phyloP scores from a whole-genome alignment of 2,329 filamentous ascomycete genomes.

The Colletotrichum echinochloae region DNA sequence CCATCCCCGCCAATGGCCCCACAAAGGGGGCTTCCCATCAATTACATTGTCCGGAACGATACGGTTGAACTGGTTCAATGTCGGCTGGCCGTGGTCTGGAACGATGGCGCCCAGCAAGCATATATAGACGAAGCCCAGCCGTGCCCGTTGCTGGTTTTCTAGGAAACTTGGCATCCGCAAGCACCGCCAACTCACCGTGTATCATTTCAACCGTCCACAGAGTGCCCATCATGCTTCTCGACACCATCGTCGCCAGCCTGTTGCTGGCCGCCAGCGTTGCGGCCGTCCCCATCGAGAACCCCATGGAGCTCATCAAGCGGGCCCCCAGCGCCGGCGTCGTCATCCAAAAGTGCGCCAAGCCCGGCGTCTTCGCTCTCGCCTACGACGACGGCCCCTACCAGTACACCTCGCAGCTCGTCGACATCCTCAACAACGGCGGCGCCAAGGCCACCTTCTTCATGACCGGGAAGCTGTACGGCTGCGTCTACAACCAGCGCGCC shows the following conservation, averaged over 20 bases:
- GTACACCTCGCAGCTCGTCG: slow-evolving; percentile 62
- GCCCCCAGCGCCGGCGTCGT: slow-evolving; percentile 56
- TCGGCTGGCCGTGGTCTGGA: slow-evolving; percentile 19
- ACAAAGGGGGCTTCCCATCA: slow-evolving; percentile 22
- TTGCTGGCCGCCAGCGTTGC: slow-evolving; percentile 46
- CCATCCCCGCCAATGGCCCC: slow-evolving; percentile 1
- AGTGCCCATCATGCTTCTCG: slow-evolving; percentile 45
- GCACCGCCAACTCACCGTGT: no score
- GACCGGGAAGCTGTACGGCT: slow-evolving; percentile 63
- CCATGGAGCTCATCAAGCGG: slow-evolving; percentile 56
- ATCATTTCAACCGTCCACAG: background rate
- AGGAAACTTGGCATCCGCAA: slow-evolving; percentile 5
- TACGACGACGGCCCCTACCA: slow-evolving; percentile 66
- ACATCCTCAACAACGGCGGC: slow-evolving; percentile 60
- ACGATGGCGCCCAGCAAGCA: background rate
- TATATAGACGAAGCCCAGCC: slow-evolving; percentile 25
- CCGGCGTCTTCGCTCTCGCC: slow-evolving; percentile 62
- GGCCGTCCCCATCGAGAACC: slow-evolving; percentile 50
- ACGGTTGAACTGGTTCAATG: slow-evolving; percentile 33
- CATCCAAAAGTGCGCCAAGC: slow-evolving; percentile 58
- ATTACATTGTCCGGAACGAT: slow-evolving; percentile 5
- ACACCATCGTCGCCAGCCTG: slow-evolving; percentile 44
- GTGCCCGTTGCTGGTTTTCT: background rate
- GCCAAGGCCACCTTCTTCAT: slow-evolving; percentile 68
- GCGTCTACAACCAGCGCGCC: slow-evolving; percentile 61